Evolutionary conservation across 139 green algal genomes (phyloP).

Genomic region (Chlamydomonas sp.): DNA sequence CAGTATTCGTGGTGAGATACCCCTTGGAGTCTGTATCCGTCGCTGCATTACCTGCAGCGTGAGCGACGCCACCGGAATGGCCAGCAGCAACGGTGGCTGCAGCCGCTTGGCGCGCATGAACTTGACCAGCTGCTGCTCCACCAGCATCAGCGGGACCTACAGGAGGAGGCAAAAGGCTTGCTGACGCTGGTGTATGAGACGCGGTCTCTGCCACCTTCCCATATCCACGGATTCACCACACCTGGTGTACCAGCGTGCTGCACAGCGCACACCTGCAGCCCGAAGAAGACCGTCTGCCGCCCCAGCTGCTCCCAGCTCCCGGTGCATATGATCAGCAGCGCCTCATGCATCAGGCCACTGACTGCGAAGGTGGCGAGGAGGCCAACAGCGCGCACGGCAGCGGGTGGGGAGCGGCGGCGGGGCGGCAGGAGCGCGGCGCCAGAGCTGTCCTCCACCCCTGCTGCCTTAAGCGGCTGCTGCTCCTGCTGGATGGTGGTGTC

Average conservation of each 20-base stretch:
- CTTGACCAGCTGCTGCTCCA: slow-evolving; percentile 21
- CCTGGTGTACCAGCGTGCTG: neutral
- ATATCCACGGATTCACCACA: neutral
- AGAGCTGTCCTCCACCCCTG: too few species aligned
- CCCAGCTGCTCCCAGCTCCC: slow-evolving; percentile 22
- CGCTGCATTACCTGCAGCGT: slow-evolving; percentile 25
- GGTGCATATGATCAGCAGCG: slow-evolving; percentile 41
- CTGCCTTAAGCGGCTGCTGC: too few species aligned
- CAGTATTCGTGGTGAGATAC: neutral
- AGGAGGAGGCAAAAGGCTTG: neutral
- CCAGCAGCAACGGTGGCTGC: slow-evolving; percentile 5
- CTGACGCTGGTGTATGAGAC: neutral
- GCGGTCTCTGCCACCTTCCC: neutral
- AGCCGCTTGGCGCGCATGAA: neutral
- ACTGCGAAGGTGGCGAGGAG: slow-evolving; percentile 30
- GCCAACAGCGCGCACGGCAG: neutral
- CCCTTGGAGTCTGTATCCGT: neutral
- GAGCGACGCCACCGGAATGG: slow-evolving; percentile 38
- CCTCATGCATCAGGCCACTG: slow-evolving; percentile 49
- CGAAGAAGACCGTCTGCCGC: slow-evolving; percentile 43
- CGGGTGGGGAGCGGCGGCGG: neutral
- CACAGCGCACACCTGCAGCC: slow-evolving; percentile 33
- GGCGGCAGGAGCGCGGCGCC: neutral
- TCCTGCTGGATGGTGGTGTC: too few species aligned
- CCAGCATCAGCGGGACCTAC: slow-evolving; percentile 25